These are phyloP conservation scores for Populus deltoides DNA, from an alignment of 345 rosid genomes.

Conservation along the genomic window DNA sequence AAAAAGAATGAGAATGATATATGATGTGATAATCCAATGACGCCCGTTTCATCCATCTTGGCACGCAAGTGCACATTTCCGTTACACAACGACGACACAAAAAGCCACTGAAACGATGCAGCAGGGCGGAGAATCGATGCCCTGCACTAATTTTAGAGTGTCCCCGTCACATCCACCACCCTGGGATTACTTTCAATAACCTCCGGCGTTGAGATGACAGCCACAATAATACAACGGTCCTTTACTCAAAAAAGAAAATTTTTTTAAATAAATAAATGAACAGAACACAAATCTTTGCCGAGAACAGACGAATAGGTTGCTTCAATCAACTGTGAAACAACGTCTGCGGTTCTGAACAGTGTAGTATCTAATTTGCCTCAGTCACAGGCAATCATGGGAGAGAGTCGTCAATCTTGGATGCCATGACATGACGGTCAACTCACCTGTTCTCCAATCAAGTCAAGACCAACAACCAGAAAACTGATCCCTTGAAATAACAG, in stretches of 20 bases:
- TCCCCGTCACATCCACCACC: background rate
- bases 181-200: background rate
- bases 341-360: background rate
- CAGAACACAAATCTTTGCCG: background rate
- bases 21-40: background rate
- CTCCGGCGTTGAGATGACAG: background rate
- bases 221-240: slow-evolving; percentile 3
- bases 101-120: background rate
- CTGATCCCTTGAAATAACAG: slow-evolving; percentile 83
- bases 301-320: background rate
- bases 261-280: too few relatives aligned
- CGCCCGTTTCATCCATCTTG: background rate
- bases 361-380: background rate
- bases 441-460: slow-evolving; percentile 89
- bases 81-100: too few relatives aligned
- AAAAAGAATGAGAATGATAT: background rate
- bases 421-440: slow-evolving; percentile 26
- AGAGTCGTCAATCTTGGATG: background rate
- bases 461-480: slow-evolving; percentile 80
- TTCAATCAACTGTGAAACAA: background rate
- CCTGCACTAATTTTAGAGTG: background rate
- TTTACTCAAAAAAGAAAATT: background rate
- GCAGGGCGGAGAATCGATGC: background rate
- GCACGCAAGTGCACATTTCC: background rate
- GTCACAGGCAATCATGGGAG: background rate